A percentile compares a stretch with the other conserved stretches of the same genome.
Conservation (phyloP, 108 stramenopile genomes). For the Cyclostephanos invisitatus region DNA sequence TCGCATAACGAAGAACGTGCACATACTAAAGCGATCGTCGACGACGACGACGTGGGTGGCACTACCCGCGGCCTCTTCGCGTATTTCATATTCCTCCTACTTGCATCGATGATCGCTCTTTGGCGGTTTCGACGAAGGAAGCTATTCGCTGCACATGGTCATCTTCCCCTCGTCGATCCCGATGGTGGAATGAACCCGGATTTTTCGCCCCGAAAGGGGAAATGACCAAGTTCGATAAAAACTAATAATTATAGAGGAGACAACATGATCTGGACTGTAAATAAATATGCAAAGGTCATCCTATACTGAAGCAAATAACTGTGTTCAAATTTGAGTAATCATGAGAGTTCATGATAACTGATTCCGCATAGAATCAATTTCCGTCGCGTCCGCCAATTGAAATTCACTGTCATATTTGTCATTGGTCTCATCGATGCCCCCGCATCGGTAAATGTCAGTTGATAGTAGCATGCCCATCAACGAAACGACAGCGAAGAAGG, state of each 20-base stretch:
- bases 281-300: too few species aligned
- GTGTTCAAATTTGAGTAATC: too few species aligned
- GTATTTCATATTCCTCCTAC: not conserved
- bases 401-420: not conserved
- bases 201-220: slow-evolving; percentile 9
- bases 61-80: not conserved
- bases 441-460: not conserved
- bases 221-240: not conserved
- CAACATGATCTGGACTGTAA: too few species aligned
- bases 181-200: too few species aligned
- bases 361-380: not conserved
- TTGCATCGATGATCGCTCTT: slow-evolving; percentile 3
- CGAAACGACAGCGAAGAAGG: slow-evolving; percentile 35
- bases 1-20: not conserved
- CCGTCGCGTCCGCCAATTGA: not conserved
- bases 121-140: not conserved
- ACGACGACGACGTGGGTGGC: not conserved
- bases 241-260: too few species aligned
- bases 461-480: not conserved
- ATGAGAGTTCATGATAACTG: slow-evolving; percentile 1
- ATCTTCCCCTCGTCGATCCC: slow-evolving; percentile 4
- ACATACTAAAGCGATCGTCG: not conserved
- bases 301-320: too few species aligned
- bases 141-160: not conserved
- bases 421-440: not conserved